A percentile compares a stretch with the other conserved stretches of the same genome.
These are phyloP conservation scores for Talaromyces sp. DNA, from an alignment of 2,329 filamentous ascomycete species.

Conservation along the genomic window DNA sequence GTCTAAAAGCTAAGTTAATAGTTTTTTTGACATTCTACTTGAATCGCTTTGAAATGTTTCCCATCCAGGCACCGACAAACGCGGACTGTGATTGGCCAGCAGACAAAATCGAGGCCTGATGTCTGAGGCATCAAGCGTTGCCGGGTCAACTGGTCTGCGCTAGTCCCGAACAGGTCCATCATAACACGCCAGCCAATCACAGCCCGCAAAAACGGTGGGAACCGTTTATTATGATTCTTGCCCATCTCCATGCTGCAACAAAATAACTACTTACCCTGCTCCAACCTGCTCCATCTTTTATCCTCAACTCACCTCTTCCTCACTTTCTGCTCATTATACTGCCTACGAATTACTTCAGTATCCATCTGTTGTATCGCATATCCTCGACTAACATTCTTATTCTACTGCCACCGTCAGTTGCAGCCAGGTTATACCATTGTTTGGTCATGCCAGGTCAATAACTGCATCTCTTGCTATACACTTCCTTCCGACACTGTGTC, in stretches of 20 bases:
- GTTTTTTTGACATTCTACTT: not conserved
- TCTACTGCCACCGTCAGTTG: not conserved
- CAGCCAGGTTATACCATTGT: not conserved
- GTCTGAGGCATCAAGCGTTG: constrained; percentile 36
- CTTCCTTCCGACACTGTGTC: not conserved
- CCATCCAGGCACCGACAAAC: not conserved
- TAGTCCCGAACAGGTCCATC: constrained; percentile 33
- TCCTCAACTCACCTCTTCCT: constrained; percentile 21
- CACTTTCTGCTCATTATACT: not conserved
- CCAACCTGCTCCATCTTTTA: constrained; percentile 12
- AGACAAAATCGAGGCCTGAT: not conserved
- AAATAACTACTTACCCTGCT: constrained; percentile 6
- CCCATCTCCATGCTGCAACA: constrained; percentile 15
- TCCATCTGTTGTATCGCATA: constrained; percentile 20
- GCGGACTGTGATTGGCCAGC: not conserved
- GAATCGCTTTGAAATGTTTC: not conserved
- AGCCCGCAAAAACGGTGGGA: constrained; percentile 32
- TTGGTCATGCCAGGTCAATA: constrained; percentile 15
- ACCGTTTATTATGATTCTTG: constrained; percentile 20
- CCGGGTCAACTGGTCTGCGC: constrained; percentile 38
- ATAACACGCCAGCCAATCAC: constrained; percentile 43
- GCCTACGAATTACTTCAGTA: not conserved
- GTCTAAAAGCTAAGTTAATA: too few relatives aligned
- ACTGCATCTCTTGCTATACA: constrained; percentile 3
- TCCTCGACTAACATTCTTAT: constrained; percentile 19